Percentiles rank a stretch among this genome's conserved stretches.
Evolutionary conservation across 352 stramenopile species (phyloP).

Genomic region (Phytophthora fragariae): DNA sequence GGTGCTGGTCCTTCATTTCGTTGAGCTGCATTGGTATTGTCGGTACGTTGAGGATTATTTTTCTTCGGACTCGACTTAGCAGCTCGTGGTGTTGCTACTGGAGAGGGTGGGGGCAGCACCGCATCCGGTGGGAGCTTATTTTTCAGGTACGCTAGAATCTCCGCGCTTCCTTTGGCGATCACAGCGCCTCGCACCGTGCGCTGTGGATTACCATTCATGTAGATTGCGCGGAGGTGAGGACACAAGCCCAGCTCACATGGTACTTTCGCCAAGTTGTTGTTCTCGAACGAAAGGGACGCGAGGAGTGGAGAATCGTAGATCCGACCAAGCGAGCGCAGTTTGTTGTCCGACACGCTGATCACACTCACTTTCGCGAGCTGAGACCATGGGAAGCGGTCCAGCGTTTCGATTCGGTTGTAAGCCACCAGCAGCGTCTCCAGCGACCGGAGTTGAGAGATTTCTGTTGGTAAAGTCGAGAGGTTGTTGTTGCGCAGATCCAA

Average conservation of each 20-base stretch:
- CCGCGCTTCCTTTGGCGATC: conserved; percentile 79
- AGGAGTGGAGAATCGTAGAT: conserved; percentile 72
- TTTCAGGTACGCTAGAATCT: conserved; percentile 81
- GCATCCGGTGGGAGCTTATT: conserved; percentile 73
- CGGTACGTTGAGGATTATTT: neutral
- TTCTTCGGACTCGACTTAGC: conserved; percentile 13
- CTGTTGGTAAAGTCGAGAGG: conserved; percentile 49
- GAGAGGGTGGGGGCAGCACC: conserved; percentile 34
- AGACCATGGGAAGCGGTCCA: conserved; percentile 71
- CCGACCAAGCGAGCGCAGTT: conserved; percentile 63
- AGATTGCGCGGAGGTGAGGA: conserved; percentile 67
- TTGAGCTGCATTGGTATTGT: conserved; percentile 26
- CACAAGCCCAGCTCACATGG: conserved; percentile 75
- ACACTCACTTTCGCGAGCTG: conserved; percentile 55
- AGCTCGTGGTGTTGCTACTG: conserved; percentile 14
- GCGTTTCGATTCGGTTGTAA: conserved; percentile 78
- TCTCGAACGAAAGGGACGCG: conserved; percentile 82
- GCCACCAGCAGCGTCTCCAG: conserved; percentile 75
- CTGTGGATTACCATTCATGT: conserved; percentile 89
- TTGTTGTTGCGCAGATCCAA: conserved; percentile 81
- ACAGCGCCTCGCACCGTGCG: conserved; percentile 75
- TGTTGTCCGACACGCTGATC: conserved; percentile 84
- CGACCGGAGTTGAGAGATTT: conserved; percentile 44
- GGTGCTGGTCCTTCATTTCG: conserved; percentile 18
- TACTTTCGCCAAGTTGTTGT: conserved; percentile 79